Conservation (phyloP, 371 early-diverging fungal genomes). For the Coemansia sp. region DNA sequence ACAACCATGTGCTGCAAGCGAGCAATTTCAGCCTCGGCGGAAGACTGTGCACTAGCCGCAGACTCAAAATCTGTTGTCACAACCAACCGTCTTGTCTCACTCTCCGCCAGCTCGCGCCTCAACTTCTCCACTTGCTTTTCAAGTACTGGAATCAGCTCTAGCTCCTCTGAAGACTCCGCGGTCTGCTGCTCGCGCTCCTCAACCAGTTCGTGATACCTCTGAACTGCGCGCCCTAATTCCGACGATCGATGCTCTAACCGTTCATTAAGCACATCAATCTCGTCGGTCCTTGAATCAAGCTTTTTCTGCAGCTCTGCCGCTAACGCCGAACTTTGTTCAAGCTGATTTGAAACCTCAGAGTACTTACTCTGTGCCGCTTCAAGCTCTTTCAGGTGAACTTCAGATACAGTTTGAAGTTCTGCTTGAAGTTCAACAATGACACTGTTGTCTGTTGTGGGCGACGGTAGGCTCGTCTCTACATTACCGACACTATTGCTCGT, state of each 20-base stretch:
- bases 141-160: slow-evolving; percentile 5
- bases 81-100: slow-evolving; percentile 35
- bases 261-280: slow-evolving; percentile 28
- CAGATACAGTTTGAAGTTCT: background rate
- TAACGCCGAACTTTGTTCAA: slow-evolving; percentile 35
- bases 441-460: background rate
- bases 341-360: slow-evolving; percentile 23
- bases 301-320: slow-evolving; percentile 27
- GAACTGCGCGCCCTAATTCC: slow-evolving; percentile 41
- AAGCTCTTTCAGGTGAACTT: slow-evolving; percentile 34
- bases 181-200: slow-evolving; percentile 55
- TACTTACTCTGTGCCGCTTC: slow-evolving; percentile 28
- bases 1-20: slow-evolving; percentile 26
- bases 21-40: slow-evolving; percentile 41
- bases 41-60: slow-evolving; percentile 19
- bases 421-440: slow-evolving; percentile 15
- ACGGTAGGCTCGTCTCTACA: background rate
- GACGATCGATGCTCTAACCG: slow-evolving; percentile 48
- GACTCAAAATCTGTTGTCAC: slow-evolving; percentile 9
- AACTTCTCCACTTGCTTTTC: slow-evolving; percentile 34
- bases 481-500: background rate
- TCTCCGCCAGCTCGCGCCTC: slow-evolving; percentile 42
- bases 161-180: slow-evolving; percentile 26
- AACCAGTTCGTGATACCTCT: slow-evolving; percentile 44
- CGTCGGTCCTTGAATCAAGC: slow-evolving; percentile 15